Evolutionary conservation across 176 grass and related monocot genomes (phyloP).

Genomic region (Dactylis glomerata): DNA sequence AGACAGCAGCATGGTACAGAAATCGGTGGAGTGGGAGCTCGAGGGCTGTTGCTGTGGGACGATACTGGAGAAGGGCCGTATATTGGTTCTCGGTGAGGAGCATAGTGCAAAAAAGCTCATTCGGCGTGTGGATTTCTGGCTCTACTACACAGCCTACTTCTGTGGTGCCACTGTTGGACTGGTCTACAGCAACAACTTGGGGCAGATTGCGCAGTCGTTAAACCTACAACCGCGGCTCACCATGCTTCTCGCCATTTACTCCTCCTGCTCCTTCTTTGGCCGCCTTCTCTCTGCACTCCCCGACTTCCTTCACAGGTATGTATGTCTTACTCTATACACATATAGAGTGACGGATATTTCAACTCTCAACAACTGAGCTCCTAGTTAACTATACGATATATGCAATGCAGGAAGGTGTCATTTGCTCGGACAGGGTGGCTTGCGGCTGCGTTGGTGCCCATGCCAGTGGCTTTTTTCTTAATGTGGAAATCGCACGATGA

Average conservation of each 20-base stretch:
- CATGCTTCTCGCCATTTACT: constrained; percentile 80
- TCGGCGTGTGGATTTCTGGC: constrained; percentile 69
- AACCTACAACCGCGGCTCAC: constrained; percentile 54
- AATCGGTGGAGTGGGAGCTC: neutral
- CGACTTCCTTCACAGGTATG: constrained; percentile 64
- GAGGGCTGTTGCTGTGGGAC: constrained; percentile 28
- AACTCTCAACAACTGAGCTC: neutral
- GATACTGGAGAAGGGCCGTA: constrained; percentile 34
- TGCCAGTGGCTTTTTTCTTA: constrained; percentile 73
- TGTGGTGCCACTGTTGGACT: constrained; percentile 78
- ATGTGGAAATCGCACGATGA: constrained; percentile 47
- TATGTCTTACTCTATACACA: neutral
- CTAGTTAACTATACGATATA: neutral
- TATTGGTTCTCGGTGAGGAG: constrained; percentile 61
- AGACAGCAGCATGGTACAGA: neutral
- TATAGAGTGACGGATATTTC: neutral
- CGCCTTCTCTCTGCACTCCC: constrained; percentile 77
- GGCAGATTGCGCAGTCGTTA: constrained; percentile 81
- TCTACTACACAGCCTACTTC: constrained; percentile 86
- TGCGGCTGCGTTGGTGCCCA: constrained; percentile 55
- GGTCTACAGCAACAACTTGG: constrained; percentile 95
- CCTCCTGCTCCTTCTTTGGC: constrained; percentile 84
- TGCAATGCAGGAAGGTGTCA: constrained; percentile 59
- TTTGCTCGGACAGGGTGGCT: constrained; percentile 89
- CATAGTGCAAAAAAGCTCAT: constrained; percentile 71